Conservation (phyloP, 2,329 filamentous ascomycete genomes). For the Botryosphaeria agaves region DNA sequence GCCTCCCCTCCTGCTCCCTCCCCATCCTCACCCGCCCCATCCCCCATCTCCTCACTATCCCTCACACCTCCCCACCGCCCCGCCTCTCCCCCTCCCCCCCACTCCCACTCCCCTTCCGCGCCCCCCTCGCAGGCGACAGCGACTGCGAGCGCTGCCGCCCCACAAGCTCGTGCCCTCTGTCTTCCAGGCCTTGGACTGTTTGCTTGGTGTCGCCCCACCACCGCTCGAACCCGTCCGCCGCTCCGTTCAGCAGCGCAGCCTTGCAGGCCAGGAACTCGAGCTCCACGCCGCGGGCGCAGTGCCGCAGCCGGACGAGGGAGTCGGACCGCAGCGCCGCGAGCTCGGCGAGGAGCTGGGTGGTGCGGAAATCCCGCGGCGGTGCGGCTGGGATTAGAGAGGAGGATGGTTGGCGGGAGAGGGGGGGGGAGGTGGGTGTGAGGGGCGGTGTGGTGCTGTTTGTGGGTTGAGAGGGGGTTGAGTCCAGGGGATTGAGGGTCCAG, state of each 20-base stretch:
- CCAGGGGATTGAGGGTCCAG: not conserved
- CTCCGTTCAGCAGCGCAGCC: not conserved
- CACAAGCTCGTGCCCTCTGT: not conserved
- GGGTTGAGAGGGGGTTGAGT: not conserved
- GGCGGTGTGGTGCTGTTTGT: not conserved
- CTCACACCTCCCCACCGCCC: not conserved
- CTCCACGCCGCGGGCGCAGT: constrained; percentile 17
- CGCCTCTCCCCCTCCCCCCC: too few species aligned
- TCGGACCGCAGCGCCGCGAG: constrained; percentile 18
- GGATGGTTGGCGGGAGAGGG: not conserved
- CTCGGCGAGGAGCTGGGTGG: constrained; percentile 12
- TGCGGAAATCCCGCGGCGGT: constrained; percentile 14
- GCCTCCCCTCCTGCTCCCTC: too few species aligned
- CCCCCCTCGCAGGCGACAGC: too few species aligned
- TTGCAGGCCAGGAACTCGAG: constrained; percentile 9
- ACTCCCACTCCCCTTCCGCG: too few species aligned
- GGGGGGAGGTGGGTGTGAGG: constrained; percentile 1
- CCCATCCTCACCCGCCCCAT: too few species aligned
- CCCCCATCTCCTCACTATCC: too few species aligned
- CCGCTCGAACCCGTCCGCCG: constrained; percentile 4
- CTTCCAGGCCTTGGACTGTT: not conserved
- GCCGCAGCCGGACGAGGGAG: constrained; percentile 25
- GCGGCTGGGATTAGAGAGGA: constrained; percentile 8
- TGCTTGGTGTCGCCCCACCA: not conserved
- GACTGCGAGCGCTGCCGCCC: too few species aligned